Conservation (phyloP, 352 stramenopile genomes). For the Pythium chondricola region DNA sequence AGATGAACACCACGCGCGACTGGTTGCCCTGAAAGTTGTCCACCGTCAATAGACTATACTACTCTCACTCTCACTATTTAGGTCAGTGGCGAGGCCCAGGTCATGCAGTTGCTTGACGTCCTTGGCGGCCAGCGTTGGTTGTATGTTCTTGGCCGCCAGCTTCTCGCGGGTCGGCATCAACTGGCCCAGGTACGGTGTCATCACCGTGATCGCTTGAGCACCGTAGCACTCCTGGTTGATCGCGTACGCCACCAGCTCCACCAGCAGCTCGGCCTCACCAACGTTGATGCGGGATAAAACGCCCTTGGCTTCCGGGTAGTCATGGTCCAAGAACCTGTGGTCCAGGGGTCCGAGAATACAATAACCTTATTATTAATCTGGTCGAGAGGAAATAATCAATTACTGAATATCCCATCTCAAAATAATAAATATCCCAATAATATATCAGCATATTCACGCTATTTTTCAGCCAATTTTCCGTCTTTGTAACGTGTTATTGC, state of each 20-base stretch:
- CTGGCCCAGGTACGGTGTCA: conserved; percentile 84
- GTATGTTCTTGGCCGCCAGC: conserved; percentile 26
- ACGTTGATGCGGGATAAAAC: conserved; percentile 54
- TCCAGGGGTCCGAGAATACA: too few relatives aligned
- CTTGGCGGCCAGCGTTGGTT: conserved; percentile 22
- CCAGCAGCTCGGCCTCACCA: conserved; percentile 55
- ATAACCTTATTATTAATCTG: too few relatives aligned
- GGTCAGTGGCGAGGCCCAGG: conserved; percentile 15
- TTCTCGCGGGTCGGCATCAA: conserved; percentile 46
- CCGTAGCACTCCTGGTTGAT: conserved; percentile 70
- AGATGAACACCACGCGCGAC: conserved; percentile 56
- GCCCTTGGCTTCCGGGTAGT: conserved; percentile 29
- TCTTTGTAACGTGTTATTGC: too few relatives aligned
- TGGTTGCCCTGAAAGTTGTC: conserved; percentile 82
- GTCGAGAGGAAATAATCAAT: too few relatives aligned
- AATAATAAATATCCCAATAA: too few relatives aligned
- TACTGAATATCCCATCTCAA: too few relatives aligned
- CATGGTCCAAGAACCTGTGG: conserved; percentile 77
- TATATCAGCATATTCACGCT: too few relatives aligned
- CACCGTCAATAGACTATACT: conserved; percentile 44
- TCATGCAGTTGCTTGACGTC: conserved; percentile 31
- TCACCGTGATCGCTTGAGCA: conserved; percentile 51
- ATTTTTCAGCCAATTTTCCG: too few relatives aligned
- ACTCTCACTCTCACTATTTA: conserved; percentile 27
- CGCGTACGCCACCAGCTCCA: conserved; percentile 65